phyloP scores from a whole-genome alignment of 768 basidiomycete species.

The Tricholoma hemisulphureum region DNA sequence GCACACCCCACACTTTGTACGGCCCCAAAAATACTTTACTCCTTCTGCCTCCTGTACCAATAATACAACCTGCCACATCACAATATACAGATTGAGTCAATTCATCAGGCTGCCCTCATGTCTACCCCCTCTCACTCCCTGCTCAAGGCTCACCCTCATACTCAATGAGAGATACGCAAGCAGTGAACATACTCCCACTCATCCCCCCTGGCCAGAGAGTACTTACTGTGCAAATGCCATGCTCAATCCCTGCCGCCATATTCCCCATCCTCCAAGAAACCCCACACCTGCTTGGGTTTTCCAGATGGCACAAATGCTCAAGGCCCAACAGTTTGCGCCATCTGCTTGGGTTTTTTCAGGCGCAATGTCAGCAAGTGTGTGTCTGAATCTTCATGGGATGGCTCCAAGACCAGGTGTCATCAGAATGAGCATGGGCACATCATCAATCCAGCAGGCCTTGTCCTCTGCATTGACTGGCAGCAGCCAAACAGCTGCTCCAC shows the following conservation, averaged over 20 bases:
- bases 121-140: too few species aligned
- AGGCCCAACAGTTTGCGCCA: background rate
- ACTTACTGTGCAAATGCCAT: background rate
- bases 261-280: background rate
- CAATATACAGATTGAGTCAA: too few species aligned
- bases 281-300: background rate
- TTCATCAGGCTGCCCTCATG: too few species aligned
- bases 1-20: too few species aligned
- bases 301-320: background rate
- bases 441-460: too few species aligned
- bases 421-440: background rate
- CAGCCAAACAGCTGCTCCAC: too few species aligned
- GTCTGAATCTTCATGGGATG: background rate
- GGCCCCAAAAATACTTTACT: too few species aligned
- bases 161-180: too few species aligned
- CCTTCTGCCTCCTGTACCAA: too few species aligned
- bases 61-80: too few species aligned
- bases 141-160: too few species aligned
- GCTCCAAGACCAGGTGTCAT: background rate
- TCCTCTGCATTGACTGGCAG: too few species aligned
- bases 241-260: background rate
- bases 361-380: background rate
- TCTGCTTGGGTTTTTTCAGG: background rate
- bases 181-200: background rate
- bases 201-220: background rate